A percentile compares a stretch with the other conserved stretches of the same genome.
phyloP scores from a whole-genome alignment of 2,329 filamentous ascomycete genomes.

The Sarocladiaceae sp. region DNA sequence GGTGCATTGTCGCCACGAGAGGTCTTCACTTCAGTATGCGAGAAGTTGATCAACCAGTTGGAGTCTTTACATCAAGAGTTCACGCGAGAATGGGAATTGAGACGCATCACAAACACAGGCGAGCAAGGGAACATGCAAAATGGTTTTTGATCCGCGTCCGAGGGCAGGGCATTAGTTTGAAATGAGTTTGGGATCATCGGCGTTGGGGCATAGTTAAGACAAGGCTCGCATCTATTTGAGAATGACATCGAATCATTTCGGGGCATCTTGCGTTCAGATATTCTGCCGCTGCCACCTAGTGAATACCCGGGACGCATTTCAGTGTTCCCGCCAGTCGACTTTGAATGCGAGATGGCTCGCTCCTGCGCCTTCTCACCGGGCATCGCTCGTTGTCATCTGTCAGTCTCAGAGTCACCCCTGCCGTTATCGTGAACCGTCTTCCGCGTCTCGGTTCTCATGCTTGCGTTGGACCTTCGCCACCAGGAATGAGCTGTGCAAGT shows the following conservation, averaged over 20 bases:
- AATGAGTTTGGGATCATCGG: background rate
- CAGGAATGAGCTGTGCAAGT: conserved; percentile 64
- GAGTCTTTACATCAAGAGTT: conserved; percentile 81
- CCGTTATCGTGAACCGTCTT: too few species aligned
- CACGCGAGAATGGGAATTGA: conserved; percentile 85
- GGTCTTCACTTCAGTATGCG: conserved; percentile 75
- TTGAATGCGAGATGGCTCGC: too few species aligned
- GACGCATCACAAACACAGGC: conserved; percentile 73
- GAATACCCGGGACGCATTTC: too few species aligned
- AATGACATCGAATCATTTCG: background rate
- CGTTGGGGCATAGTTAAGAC: background rate
- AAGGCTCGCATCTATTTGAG: background rate
- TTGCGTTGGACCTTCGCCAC: conserved; percentile 62
- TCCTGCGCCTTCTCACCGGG: background rate
- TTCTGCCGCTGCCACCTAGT: background rate
- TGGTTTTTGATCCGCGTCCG: conserved; percentile 18
- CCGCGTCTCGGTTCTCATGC: too few species aligned
- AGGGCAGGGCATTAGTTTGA: too few species aligned
- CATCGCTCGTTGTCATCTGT: background rate
- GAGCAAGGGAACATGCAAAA: conserved; percentile 47
- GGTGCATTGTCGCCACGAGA: conserved; percentile 85
- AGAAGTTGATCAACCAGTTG: conserved; percentile 77
- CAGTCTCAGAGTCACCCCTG: too few species aligned
- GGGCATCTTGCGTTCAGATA: background rate
- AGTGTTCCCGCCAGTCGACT: too few species aligned